phyloP scores from a whole-genome alignment of 2,329 filamentous ascomycete species.

The Coniochaeta sp. region DNA sequence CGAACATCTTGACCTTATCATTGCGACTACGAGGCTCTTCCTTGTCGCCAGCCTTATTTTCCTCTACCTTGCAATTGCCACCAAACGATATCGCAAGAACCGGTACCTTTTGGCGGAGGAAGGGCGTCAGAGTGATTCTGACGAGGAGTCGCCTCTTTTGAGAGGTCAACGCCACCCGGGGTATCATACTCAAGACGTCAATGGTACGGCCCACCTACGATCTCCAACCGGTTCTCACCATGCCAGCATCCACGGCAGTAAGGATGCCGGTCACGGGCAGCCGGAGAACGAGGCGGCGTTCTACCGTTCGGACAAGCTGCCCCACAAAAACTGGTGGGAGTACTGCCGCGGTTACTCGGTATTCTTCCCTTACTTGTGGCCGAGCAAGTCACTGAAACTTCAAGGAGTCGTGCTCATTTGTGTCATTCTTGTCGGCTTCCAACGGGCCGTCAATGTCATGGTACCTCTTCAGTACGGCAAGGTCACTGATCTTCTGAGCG shows the following conservation, averaged over 20 bases:
- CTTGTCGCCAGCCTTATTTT: conserved; percentile 38
- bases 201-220: conserved; percentile 11
- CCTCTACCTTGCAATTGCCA: conserved; percentile 46
- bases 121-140: conserved; percentile 25
- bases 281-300: conserved; percentile 68
- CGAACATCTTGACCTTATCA: conserved; percentile 57
- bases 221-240: conserved; percentile 20
- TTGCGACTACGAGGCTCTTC: conserved; percentile 62
- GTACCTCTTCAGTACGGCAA: conserved; percentile 75
- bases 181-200: conserved; percentile 18
- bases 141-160: conserved; percentile 60
- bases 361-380: conserved; percentile 97
- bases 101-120: conserved; percentile 33
- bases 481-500: conserved; percentile 65
- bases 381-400: conserved; percentile 65
- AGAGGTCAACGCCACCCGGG: conserved; percentile 30
- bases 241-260: conserved; percentile 29
- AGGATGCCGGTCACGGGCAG: conserved; percentile 28
- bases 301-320: conserved; percentile 80
- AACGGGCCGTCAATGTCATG: conserved; percentile 77
- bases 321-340: conserved; percentile 90
- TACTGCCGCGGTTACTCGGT: conserved; percentile 87
- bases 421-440: conserved; percentile 69
- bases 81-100: conserved; percentile 32
- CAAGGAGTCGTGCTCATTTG: conserved; percentile 76